Base-by-base conservation (phyloP, 768 basidiomycete species). In the Trametopsis cervina region DNA sequence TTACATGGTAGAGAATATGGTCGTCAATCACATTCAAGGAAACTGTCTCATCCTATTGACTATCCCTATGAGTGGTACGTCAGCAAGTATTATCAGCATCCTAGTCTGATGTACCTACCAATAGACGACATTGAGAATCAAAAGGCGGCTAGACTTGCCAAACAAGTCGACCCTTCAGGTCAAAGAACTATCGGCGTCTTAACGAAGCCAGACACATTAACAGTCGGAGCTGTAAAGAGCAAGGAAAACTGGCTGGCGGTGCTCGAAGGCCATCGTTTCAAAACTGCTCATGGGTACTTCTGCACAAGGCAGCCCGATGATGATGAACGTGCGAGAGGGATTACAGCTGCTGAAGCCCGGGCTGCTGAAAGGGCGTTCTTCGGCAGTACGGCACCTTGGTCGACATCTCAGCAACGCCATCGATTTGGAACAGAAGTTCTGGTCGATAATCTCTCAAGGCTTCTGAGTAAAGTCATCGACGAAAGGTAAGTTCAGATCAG, bases 71-170 rank as follows among this genome's bases (percentile, higher is more conserved):
- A 76, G 68, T 45, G 81, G 82, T 81, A 51, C 47, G 57, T 54
- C 20, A 20, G 15, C 10, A 18, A 21, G 5, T 5, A 22, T 15
- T 33, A 18, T 40, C n/a, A 41, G 11, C 21, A 20, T 13, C 11
- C 40, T 41, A 20, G 9, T 41, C 15, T 23, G 9, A 23, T 23
- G 25, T 25, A 20, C 42, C 24, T 23, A 12, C 10, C 42, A 13
- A 23, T 22, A 85, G 85, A 83, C 44, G 84, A 86, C 40, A 74
- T 82, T 25, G 71, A 85, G 48, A 84, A 80, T 48, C 82, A 85
- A 54, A 66, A 64, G 49, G 80, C 83, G 0, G 70, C 77, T 2
- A 65, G 51, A 2, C 62, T 85, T 0, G 84, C 83, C 0, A 67
- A 60, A 38, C 64, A 70, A 4, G 74, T 66, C 0, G 83, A 85